Base-by-base conservation (phyloP, 2,329 filamentous ascomycete species). In the Domatiomyces catenatus region DNA sequence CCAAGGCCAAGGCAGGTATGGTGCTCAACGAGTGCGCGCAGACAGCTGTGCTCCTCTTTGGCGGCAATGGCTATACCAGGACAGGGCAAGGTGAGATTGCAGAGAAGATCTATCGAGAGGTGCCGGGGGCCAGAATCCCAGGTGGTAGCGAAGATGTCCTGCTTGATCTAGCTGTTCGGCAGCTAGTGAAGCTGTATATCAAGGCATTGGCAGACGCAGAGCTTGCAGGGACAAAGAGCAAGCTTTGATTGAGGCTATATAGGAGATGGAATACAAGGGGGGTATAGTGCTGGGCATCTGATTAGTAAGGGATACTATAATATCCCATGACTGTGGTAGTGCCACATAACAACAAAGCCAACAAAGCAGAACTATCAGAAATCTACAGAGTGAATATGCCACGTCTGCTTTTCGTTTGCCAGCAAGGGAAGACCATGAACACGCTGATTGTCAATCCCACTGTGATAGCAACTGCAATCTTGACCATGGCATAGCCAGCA, bases 91-190 rank as follows among this genome's bases (percentile, higher is more conserved):
- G 84, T 19, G 81, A 85, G 66, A 67, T 85, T 56, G 74, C 77
- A 22, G 83, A 86, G 64, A 75, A 80, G 76, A 68, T 72, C 75
- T 77, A 45, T 47, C 71, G 79, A 17, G 80, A 84, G 58, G 78
- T 82, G 0, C 77, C 77, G 1, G 77, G 75, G 1, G 70, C 74
- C 0, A 66, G 76, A 44, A 80, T 83, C 46, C 80, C 80, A 0
- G 83, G 83, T 49, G 83, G 83, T 1, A 80, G 75, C 5, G 83
- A 86, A 62, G 83, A 86, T 62, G 82, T 86, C 1, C 71, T 86
- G 67, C 67, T 86, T 7, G 83, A 86, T 64, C 66, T 86, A 42
- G 77, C 79, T 0, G 72, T 86, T 2, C 67, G 82, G 10, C 83
- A 86, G 63, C 64, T 86, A 50, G 79, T 84, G 43, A 86, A 86